Percentiles rank a stretch among this genome's conserved stretches.
Conservation (phyloP, 768 basidiomycete species). For the Pleurotus tuoliensis region DNA sequence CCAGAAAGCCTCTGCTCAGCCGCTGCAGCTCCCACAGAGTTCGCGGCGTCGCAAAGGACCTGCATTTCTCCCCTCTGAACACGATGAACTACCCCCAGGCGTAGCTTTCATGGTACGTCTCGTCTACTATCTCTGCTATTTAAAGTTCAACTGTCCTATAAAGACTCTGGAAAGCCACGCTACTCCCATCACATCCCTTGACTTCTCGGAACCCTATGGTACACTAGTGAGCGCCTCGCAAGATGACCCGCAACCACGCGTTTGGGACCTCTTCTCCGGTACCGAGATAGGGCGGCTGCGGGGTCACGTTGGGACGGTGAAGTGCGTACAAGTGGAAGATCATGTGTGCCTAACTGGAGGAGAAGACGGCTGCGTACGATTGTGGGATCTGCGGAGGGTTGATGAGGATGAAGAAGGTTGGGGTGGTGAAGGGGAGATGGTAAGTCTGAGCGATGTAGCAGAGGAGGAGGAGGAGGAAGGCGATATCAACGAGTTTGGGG, state of each 20-base stretch:
- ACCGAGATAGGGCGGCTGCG: conserved; percentile 80
- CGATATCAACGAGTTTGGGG: conserved; percentile 33
- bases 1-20: conserved; percentile 28
- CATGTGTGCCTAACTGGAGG: conserved; percentile 88
- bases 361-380: conserved; percentile 74
- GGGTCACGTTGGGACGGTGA: conserved; percentile 80
- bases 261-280: conserved; percentile 93
- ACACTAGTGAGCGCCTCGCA: conserved; percentile 84
- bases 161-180: conserved; percentile 82
- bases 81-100: conserved; percentile 89
- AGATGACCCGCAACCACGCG: conserved; percentile 81
- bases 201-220: conserved; percentile 97
- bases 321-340: conserved; percentile 91
- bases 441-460: conserved; percentile 57
- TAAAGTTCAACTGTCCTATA: background rate
- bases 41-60: conserved; percentile 80
- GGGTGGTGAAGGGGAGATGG: conserved; percentile 45
- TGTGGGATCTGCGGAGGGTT: conserved; percentile 90
- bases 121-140: conserved; percentile 1
- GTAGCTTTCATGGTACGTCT: conserved; percentile 90
- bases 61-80: conserved; percentile 94
- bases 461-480: conserved; percentile 65
- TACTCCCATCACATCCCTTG: conserved; percentile 81
- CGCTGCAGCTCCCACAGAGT: conserved; percentile 48
- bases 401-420: conserved; percentile 64